Evolutionary conservation across 352 stramenopile genomes (phyloP), one percentile per base, ranked within the genome.

Genomic region (Aphanomyces stellatus): DNA sequence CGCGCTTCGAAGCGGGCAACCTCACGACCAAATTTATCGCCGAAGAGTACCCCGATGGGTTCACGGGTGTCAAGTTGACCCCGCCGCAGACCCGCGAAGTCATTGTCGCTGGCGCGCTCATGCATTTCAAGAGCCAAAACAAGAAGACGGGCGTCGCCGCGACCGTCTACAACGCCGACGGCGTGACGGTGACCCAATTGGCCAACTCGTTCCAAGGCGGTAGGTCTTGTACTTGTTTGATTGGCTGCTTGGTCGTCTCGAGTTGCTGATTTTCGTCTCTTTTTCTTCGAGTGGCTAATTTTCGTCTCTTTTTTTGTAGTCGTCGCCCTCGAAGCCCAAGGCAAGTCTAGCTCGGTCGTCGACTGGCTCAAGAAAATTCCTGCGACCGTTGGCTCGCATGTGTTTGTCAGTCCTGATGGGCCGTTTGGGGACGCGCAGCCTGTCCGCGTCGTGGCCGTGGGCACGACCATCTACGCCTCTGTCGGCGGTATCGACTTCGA

Each of bases 21-120:
- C 98, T 98, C 71, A 97, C 94, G n/a, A 99, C 96, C 51, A 95
- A 96, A 49, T 99, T 99, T 71, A 98, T 99, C 65, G 82, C 78
- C 5, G 81, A 96, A 57, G 89, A 99, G 72, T 99, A 98, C 71
- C 95, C 96, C 0, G 90, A 98, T 24, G 95, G 95, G 33, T 99
- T 98, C 72, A 59, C 80, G 0, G 93, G 90, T 41, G 90, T 96
- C 1, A 57, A 86, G 59, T 72, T 97, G 30, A 78, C 74, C 1
- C 15, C 64, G 0, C 56, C 65, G 22, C 84, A 97, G 65, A 78
- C 74, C 37, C 73, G 85, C 43, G 79, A 97, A 69, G 70, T 97
- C 2, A 76, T 79, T 4, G 81, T 88, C 11, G 82, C 93, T 33
- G 78, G 80, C 17, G 82, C 82, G 17, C 77, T 86, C 43, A 85